A percentile compares a stretch with the other conserved stretches of the same genome.
phyloP scores from a whole-genome alignment of 2,329 filamentous ascomycete species.

The Phialemoniopsis sp. region DNA sequence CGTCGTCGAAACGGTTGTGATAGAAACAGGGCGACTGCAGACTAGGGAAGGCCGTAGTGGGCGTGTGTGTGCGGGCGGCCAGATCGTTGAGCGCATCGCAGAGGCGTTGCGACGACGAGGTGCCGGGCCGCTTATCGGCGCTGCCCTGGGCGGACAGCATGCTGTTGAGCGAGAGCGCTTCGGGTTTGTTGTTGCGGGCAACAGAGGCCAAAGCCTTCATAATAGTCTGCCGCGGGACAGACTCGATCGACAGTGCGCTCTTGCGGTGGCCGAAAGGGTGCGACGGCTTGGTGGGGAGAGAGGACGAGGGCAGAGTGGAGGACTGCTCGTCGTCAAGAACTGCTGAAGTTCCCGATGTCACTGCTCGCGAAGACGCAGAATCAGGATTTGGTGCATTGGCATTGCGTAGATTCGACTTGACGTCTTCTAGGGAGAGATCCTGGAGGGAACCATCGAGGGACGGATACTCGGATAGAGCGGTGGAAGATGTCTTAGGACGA shows the following conservation, averaged over 20 bases:
- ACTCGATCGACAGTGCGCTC: slow-evolving; percentile 56
- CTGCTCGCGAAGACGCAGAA: slow-evolving; percentile 13
- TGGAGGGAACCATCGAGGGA: slow-evolving; percentile 9
- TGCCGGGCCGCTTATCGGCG: slow-evolving; percentile 28
- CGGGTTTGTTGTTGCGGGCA: slow-evolving; percentile 54
- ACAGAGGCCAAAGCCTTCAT: slow-evolving; percentile 76
- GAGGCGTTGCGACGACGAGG: slow-evolving; percentile 56
- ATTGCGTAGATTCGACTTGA: slow-evolving; percentile 7
- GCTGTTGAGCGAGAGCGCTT: slow-evolving; percentile 57
- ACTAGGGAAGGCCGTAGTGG: slow-evolving; percentile 54
- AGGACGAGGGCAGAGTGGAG: slow-evolving; percentile 15
- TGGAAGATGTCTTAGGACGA: slow-evolving; percentile 15
- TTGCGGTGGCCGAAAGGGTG: slow-evolving; percentile 34
- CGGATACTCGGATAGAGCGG: slow-evolving; percentile 13
- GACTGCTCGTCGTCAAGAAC: slow-evolving; percentile 3
- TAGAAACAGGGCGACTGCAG: slow-evolving; percentile 96
- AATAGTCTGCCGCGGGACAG: slow-evolving; percentile 73
- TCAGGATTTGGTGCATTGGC: slow-evolving; percentile 11
- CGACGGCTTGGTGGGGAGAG: slow-evolving; percentile 18
- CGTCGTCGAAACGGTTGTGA: slow-evolving; percentile 93
- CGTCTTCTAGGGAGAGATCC: slow-evolving; percentile 8
- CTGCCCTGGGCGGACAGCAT: slow-evolving; percentile 47
- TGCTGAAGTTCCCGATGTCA: slow-evolving; percentile 2
- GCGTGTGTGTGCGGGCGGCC: slow-evolving; percentile 33
- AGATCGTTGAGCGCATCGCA: slow-evolving; percentile 56